Evolutionary conservation across 2,329 filamentous ascomycete genomes (phyloP), one percentile per base, ranked within the genome.

Genomic region (Dactylellina parvicollis): DNA sequence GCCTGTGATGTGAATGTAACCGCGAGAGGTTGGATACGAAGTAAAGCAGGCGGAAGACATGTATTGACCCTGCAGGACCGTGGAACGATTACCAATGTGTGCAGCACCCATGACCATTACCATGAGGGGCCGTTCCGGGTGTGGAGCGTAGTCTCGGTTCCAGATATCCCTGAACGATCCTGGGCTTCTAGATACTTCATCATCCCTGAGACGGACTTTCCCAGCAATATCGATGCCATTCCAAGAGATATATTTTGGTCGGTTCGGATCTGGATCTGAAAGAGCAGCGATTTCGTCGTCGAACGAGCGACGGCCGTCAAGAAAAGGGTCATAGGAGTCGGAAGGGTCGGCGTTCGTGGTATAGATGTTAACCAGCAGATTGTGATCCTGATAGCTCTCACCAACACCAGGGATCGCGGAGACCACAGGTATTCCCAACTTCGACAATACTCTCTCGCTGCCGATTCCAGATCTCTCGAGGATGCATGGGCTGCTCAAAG

Each of bases 61-160:
- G 74, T 88, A 88, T 74, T 88, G 85, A 46, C 82, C 80, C 2
- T 81, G 80, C 1, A 78, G 79, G 0, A 84, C 76, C 1, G 77
- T 76, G 0, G 79, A 79, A 0, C 80, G 83, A 42, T 85, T 82
- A 0, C 81, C 83, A 0, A 83, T 79, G 76, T 83, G 84, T 30
- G 79, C 79, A 26, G 38, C 38, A 54, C 82, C 78, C 28, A 81
- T 77, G 50, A 77, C 82, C 3, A 82, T 79, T 1, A 86, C 80
- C 79, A 83, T 82, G 8, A 87, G 56, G 0, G 85, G 85, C n/a
- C 82, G 82, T 44, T 85, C 82, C 0, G 79, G 78, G 83, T 92
- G 92, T 79, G 93, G 82, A 83, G 92, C 90, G 81, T 93, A 94
- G 82, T 94, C 93, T 60, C 86, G 88, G 77, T 93, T 87, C 90